phyloP scores from a whole-genome alignment of 2,329 filamentous ascomycete species.

The Talaromyces sp. region DNA sequence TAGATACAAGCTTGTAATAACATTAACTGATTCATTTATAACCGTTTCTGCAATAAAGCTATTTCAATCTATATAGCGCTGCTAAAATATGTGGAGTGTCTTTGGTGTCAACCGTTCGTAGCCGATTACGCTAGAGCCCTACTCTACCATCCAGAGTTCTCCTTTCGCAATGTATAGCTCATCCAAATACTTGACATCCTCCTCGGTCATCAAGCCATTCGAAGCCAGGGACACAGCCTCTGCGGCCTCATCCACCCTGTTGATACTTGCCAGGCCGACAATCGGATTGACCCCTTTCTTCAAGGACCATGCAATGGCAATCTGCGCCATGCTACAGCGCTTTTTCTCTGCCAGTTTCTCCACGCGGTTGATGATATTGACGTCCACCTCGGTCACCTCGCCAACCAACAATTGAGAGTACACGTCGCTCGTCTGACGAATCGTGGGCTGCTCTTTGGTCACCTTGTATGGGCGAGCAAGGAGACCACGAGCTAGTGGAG shows the following conservation, averaged over 20 bases:
- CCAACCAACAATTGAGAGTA: neutral
- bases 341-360: conserved; percentile 41
- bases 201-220: neutral
- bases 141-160: conserved; percentile 2
- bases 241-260: conserved; percentile 3
- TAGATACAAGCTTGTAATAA: too few relatives aligned
- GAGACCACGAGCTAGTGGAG: conserved; percentile 20
- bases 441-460: neutral
- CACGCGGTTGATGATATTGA: conserved; percentile 42
- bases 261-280: conserved; percentile 30
- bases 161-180: neutral
- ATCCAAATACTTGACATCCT: neutral
- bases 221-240: conserved; percentile 2
- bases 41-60: too few relatives aligned
- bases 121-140: neutral
- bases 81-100: too few relatives aligned
- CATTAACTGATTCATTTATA: too few relatives aligned
- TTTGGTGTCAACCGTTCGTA: too few relatives aligned
- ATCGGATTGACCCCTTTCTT: conserved; percentile 45
- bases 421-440: neutral
- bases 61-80: too few relatives aligned
- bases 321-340: conserved; percentile 33
- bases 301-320: conserved; percentile 39
- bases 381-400: neutral
- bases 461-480: conserved; percentile 18